Percentiles rank a stretch among this genome's conserved stretches.
Conservation (phyloP, 495 filamentous ascomycete species). For the Xylaria acuta region DNA sequence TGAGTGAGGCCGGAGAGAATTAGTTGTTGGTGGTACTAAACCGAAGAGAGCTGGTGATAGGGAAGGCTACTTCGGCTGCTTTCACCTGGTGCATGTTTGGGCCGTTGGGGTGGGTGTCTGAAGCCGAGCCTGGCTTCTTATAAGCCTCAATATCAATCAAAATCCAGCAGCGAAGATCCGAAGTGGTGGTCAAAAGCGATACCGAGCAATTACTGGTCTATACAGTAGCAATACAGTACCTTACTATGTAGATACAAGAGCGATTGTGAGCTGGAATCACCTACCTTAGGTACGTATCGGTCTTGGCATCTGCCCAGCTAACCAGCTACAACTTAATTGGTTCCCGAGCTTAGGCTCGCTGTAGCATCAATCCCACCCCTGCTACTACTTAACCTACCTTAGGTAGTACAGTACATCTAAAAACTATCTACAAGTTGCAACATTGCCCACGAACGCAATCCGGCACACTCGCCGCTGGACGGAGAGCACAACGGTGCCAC, state of each 20-base stretch:
- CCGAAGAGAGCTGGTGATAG: not conserved
- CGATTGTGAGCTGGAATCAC: not conserved
- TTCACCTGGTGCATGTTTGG: not conserved
- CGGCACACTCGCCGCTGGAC: not conserved
- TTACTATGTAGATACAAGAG: not conserved
- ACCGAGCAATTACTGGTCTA: not conserved
- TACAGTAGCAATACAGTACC: not conserved
- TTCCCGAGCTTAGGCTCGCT: constrained; percentile 27
- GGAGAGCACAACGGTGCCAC: not conserved
- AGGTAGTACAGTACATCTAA: too few relatives aligned
- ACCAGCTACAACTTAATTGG: constrained; percentile 29
- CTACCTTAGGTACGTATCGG: not conserved
- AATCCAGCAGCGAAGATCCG: not conserved
- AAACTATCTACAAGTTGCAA: not conserved
- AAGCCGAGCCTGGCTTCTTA: not conserved
- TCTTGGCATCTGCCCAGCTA: constrained; percentile 13
- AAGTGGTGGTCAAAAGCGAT: not conserved
- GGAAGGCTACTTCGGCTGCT: not conserved
- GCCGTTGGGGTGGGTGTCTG: not conserved
- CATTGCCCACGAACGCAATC: not conserved
- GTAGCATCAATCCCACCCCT: not conserved
- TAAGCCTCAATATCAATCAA: not conserved
- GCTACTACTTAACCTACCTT: not conserved
- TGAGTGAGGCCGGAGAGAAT: not conserved
- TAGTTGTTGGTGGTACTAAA: not conserved